These are phyloP conservation scores for Cryptococcus depauperatus DNA, from an alignment of 1,284 basidiomycete genomes.

Conservation along the genomic window DNA sequence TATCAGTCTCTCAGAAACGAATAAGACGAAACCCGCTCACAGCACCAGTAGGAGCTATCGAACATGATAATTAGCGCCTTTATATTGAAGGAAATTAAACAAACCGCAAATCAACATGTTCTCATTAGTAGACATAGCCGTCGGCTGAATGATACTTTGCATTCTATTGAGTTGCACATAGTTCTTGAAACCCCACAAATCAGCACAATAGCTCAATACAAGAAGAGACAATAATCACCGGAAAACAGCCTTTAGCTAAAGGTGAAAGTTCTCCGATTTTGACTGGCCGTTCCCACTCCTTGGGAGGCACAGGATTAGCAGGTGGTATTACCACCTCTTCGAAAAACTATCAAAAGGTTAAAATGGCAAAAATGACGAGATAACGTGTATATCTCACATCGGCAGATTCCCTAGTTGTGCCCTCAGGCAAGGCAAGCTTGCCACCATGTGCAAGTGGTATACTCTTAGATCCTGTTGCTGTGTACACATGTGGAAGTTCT, in stretches of 20 bases:
- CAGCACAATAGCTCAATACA: constrained; percentile 4
- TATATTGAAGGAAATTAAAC: constrained; percentile 28
- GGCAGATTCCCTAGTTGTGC: constrained; percentile 61
- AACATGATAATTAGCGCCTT: background rate
- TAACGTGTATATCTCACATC: constrained; percentile 51
- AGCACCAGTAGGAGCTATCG: constrained; percentile 85
- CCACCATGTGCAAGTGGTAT: constrained; percentile 61
- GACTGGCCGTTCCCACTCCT: constrained; percentile 64
- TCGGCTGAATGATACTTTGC: constrained; percentile 89
- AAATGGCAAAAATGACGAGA: background rate
- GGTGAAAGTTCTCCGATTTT: constrained; percentile 66
- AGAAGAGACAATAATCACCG: constrained; percentile 51
- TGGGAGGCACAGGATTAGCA: constrained; percentile 68
- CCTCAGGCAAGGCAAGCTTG: constrained; percentile 74
- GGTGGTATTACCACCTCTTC: constrained; percentile 85
- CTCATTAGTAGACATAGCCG: constrained; percentile 89
- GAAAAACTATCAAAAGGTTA: constrained; percentile 34
- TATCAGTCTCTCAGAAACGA: constrained; percentile 16
- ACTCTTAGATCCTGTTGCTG: constrained; percentile 52
- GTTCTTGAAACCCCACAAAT: constrained; percentile 50
- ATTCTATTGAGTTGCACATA: constrained; percentile 86
- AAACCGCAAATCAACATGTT: constrained; percentile 91
- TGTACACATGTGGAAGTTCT: constrained; percentile 81
- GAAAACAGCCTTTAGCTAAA: constrained; percentile 78
- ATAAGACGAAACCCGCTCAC: too few species aligned